These are phyloP conservation scores for Phoma herbarum DNA, from an alignment of 2,329 filamentous ascomycete species.

Conservation along the genomic window DNA sequence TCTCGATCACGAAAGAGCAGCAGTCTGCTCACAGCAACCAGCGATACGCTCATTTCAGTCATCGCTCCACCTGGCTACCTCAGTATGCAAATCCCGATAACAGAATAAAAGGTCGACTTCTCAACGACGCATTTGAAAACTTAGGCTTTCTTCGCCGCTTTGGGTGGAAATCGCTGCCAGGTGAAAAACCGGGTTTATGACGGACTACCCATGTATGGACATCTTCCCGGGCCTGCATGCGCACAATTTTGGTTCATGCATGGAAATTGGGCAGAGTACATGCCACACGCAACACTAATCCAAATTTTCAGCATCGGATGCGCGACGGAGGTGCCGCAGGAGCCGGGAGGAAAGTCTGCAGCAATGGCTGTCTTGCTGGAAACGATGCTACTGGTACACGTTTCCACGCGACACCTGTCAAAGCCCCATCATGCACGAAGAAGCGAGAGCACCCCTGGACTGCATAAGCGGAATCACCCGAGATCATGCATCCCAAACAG, in stretches of 20 bases:
- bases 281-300: neutral
- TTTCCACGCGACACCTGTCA: conserved; percentile 4
- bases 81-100: neutral
- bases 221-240: neutral
- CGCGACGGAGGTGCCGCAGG: neutral
- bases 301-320: neutral
- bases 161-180: neutral
- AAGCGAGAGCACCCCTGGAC: conserved; percentile 9
- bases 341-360: neutral
- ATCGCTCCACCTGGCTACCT: neutral
- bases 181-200: neutral
- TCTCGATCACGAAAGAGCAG: neutral
- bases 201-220: neutral
- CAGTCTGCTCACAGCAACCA: neutral
- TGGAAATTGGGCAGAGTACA: neutral
- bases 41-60: neutral
- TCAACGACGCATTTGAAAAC: neutral
- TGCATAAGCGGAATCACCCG: conserved; percentile 1
- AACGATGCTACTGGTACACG: conserved; percentile 18
- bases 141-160: neutral
- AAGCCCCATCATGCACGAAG: conserved; percentile 6
- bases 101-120: neutral
- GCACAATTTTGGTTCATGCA: neutral
- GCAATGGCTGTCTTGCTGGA: neutral
- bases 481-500: neutral